Evolutionary conservation across 1,284 basidiomycete genomes (phyloP).

Genomic region (Sanghuangporus baumii): DNA sequence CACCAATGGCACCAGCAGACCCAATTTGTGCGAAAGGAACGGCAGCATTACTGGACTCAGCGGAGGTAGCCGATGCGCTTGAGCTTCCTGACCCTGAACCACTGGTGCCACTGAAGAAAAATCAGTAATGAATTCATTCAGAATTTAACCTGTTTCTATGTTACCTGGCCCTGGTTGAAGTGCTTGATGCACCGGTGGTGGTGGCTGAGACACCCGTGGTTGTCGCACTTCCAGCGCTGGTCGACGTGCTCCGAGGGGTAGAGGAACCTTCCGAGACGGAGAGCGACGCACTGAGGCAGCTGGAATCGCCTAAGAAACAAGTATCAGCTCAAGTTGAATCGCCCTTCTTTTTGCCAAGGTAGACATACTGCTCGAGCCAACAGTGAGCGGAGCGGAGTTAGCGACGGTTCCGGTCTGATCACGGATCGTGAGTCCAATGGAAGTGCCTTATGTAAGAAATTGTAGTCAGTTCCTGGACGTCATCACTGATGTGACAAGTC

Average conservation of each 20-base stretch:
- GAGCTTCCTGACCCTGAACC: constrained; percentile 1
- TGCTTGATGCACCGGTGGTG: background rate
- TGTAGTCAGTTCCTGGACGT: background rate
- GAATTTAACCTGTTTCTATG: background rate
- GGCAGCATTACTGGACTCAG: constrained; percentile 19
- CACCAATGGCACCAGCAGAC: constrained; percentile 41
- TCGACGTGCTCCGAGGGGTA: constrained; percentile 16
- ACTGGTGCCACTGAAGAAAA: background rate
- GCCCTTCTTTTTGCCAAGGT: background rate
- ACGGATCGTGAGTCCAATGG: constrained; percentile 45
- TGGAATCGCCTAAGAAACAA: constrained; percentile 26
- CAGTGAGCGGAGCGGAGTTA: constrained; percentile 46
- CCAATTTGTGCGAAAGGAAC: constrained; percentile 31
- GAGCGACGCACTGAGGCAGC: constrained; percentile 28
- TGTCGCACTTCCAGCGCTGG: constrained; percentile 18
- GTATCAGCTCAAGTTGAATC: background rate
- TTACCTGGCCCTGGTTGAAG: background rate
- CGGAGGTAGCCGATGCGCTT: constrained; percentile 28
- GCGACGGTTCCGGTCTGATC: constrained; percentile 43
- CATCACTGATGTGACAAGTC: no score
- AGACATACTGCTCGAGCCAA: constrained; percentile 42
- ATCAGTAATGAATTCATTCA: background rate
- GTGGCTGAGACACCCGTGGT: constrained; percentile 4
- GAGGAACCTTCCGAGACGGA: constrained; percentile 21
- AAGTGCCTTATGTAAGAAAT: constrained; percentile 28